phyloP scores from a whole-genome alignment of 148 eudicot genomes.

The Camellia japonica region DNA sequence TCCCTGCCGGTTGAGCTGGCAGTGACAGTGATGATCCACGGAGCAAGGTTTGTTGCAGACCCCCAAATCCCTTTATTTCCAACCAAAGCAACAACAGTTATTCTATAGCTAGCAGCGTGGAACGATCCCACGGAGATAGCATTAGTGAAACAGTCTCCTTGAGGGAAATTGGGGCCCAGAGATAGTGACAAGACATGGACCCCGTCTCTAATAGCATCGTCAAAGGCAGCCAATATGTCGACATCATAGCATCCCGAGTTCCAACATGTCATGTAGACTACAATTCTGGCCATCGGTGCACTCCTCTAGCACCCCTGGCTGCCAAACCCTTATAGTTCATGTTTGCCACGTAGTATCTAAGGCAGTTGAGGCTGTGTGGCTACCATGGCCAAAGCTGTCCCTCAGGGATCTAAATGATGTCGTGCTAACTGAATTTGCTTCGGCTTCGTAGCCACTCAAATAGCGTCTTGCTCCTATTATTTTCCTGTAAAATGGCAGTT shows the following conservation, averaged over 20 bases:
- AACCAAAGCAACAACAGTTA: constrained; percentile 41
- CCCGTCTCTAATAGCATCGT: constrained; percentile 57
- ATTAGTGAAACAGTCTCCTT: constrained; percentile 49
- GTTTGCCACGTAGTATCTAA: constrained; percentile 44
- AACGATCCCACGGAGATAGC: constrained; percentile 51
- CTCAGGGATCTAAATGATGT: constrained; percentile 39
- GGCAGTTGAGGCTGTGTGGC: constrained; percentile 55
- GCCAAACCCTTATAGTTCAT: constrained; percentile 52
- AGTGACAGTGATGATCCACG: constrained; percentile 55
- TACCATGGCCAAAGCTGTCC: constrained; percentile 54
- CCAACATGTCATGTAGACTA: constrained; percentile 59
- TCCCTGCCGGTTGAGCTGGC: constrained; percentile 51
- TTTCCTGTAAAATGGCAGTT: constrained; percentile 28
- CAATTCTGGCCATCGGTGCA: constrained; percentile 58
- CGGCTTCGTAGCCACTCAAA: constrained; percentile 44
- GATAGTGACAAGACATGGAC: constrained; percentile 48
- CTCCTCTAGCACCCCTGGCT: constrained; percentile 47
- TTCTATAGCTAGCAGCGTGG: constrained; percentile 48
- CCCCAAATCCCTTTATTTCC: constrained; percentile 46
- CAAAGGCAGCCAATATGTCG: constrained; percentile 54
- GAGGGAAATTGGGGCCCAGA: constrained; percentile 45
- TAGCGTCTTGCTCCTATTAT: constrained; percentile 52
- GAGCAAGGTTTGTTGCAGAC: constrained; percentile 53
- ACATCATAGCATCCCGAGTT: constrained; percentile 50
- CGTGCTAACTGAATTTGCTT: constrained; percentile 28